Evolutionary conservation across 176 grass and related monocot species (phyloP).

Genomic region (Tillandsia leiboldiana): DNA sequence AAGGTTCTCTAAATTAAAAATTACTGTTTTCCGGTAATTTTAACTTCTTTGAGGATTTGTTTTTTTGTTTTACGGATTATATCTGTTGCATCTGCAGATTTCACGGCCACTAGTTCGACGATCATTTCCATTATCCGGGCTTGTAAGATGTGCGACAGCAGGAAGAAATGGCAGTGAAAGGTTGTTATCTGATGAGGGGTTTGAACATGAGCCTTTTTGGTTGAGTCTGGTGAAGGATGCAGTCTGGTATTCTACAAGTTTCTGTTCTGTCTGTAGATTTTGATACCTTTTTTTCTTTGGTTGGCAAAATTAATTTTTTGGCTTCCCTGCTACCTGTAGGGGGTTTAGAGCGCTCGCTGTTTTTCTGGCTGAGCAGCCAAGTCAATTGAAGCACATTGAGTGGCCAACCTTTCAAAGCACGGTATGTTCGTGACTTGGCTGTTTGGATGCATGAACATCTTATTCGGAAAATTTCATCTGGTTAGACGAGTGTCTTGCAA

Average conservation of each 20-base stretch:
- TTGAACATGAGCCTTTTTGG: constrained; percentile 30
- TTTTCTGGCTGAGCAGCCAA: constrained; percentile 79
- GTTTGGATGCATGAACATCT: constrained; percentile 1
- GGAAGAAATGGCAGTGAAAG: constrained; percentile 11
- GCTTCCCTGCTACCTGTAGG: constrained; percentile 33
- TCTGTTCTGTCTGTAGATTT: constrained; percentile 6
- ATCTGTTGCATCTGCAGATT: constrained; percentile 9
- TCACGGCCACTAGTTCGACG: background rate
- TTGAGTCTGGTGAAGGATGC: constrained; percentile 30
- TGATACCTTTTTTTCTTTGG: background rate
- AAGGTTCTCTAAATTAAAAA: constrained; percentile 9
- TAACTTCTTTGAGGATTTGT: background rate
- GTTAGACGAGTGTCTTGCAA: background rate
- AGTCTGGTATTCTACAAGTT: constrained; percentile 15
- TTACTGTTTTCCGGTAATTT: background rate
- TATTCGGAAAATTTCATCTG: background rate
- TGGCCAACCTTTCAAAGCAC: constrained; percentile 71
- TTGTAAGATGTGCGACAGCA: constrained; percentile 21
- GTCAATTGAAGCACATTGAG: constrained; percentile 76
- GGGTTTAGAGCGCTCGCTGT: constrained; percentile 39
- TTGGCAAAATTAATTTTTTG: constrained; percentile 15
- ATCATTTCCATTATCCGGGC: constrained; percentile 7
- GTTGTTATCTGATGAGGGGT: constrained; percentile 17
- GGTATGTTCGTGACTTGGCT: constrained; percentile 30
- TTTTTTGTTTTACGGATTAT: background rate